These are phyloP conservation scores for Gaertneriomyces semiglobifer DNA, from an alignment of 192 early-diverging fungal species.

Conservation along the genomic window DNA sequence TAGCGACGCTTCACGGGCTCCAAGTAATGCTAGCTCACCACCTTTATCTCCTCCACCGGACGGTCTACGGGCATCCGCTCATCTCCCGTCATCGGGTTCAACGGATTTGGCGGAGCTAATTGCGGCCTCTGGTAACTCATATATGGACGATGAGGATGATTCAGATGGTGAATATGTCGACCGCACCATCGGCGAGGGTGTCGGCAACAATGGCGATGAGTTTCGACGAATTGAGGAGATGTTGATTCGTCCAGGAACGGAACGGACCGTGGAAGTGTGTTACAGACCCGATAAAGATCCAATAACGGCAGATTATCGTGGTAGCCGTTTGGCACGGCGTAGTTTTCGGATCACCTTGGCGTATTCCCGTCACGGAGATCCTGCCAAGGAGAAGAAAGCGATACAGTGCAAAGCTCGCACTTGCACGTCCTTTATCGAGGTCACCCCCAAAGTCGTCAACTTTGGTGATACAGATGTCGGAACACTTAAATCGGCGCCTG, in stretches of 20 bases:
- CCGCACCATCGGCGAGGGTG: slow-evolving; percentile 33
- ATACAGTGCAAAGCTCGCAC: slow-evolving; percentile 87
- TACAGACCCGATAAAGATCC: slow-evolving; percentile 68
- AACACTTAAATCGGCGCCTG: slow-evolving; percentile 79
- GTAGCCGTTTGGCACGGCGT: slow-evolving; percentile 50
- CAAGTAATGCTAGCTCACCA: slow-evolving; percentile 46
- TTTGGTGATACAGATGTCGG: slow-evolving; percentile 97
- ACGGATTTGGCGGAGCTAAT: slow-evolving; percentile 22
- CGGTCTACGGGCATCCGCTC: not conserved
- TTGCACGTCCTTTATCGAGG: slow-evolving; percentile 90
- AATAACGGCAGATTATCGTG: slow-evolving; percentile 61
- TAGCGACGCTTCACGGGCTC: slow-evolving; percentile 23
- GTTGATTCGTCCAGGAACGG: slow-evolving; percentile 74
- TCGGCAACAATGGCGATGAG: slow-evolving; percentile 42
- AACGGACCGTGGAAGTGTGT: slow-evolving; percentile 76
- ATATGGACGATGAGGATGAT: slow-evolving; percentile 38
- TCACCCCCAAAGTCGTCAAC: slow-evolving; percentile 76
- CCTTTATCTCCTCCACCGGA: slow-evolving; percentile 41
- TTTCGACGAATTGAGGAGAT: slow-evolving; percentile 83
- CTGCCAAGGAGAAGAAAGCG: slow-evolving; percentile 63
- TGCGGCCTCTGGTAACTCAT: slow-evolving; percentile 17
- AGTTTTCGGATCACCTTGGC: slow-evolving; percentile 39
- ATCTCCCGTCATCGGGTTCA: not conserved
- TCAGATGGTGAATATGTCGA: slow-evolving; percentile 30
- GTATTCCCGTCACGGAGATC: slow-evolving; percentile 39